Conservation (phyloP, 2,329 filamentous ascomycete genomes). For the Fusarium haematococcum region DNA sequence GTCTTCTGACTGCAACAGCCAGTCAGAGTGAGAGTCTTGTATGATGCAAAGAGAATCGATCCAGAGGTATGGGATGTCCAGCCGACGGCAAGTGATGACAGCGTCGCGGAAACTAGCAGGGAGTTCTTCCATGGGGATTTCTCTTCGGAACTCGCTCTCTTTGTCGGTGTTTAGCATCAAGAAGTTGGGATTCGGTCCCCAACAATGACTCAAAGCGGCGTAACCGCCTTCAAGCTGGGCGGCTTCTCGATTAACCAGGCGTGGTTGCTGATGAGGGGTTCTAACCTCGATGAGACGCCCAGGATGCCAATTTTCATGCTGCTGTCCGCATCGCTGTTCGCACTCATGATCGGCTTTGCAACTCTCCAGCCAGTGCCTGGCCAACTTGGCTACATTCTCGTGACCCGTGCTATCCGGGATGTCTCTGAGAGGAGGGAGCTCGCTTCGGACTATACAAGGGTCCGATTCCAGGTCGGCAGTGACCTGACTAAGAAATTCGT, state of each 20-base stretch:
- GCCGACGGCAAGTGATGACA: constrained; percentile 2
- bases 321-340: background rate
- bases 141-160: background rate
- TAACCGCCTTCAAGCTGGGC: background rate
- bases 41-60: constrained; percentile 17
- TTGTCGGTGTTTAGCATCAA: background rate
- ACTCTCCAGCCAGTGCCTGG: background rate
- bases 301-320: background rate
- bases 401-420: constrained; percentile 10
- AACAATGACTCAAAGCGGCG: constrained; percentile 10
- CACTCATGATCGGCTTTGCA: constrained; percentile 2
- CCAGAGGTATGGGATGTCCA: constrained; percentile 13
- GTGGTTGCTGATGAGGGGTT: background rate
- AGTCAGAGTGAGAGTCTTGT: constrained; percentile 5
- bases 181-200: constrained; percentile 7
- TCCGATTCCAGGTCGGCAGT: background rate
- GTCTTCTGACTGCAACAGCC: constrained; percentile 1
- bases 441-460: background rate
- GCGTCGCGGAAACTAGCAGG: constrained; percentile 8
- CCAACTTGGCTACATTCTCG: background rate
- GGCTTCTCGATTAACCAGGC: background rate
- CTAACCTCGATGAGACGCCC: constrained; percentile 5
- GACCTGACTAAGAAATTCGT: background rate
- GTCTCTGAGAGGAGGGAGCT: background rate
- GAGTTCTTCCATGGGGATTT: background rate